Base-by-base conservation (phyloP, 108 stramenopile species). In the Fragilaria radians region DNA sequence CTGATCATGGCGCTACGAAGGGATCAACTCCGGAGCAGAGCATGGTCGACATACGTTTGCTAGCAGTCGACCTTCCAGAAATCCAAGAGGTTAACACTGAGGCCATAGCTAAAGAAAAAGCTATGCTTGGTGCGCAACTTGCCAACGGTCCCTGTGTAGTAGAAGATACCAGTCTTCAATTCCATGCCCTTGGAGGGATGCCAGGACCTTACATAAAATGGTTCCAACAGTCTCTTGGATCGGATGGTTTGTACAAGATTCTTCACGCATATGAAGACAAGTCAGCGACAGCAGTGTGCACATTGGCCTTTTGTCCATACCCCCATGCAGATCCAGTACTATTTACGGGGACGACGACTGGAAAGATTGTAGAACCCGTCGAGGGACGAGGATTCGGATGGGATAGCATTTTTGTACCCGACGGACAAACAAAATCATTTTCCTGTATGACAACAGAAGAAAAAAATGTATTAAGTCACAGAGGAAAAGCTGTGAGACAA, bases 191-290 rank as follows among this genome's bases (percentile, higher is more conserved):
- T 27, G 94, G 94, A 9, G 99, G 97, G 2, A 95, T 98, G 75
- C 99, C 99, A 0, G 99, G 99, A 23, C 95, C 96, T 0, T 99
- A 97, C 76, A 99, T 99, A 54, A 99, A 99, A 79, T 99, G 96
- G 95, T 99, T 98, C 70, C 94, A 97, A 53, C 86, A 97, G 4
- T 81, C 66, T 33, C 51, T 94, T 19, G 68, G 80, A 59, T 78
- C 62, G 47, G 85, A 86, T 18, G 97, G 97, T 22, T 72, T 98
- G 7, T 88, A 87, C 72, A 85, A 89, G 48, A 82, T 98, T 72
- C 73, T 94, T 33, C 71, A 78, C 27, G 97, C 87, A 33, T 98
- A 91, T 59, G 91, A 94, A 51, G 97, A 97, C 62, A 98, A 97
- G 68, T 74, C 80, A 5, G 99, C 97, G 2, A 91, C 88, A 5